Evolutionary conservation across 306 rosid genomes (phyloP).

Genomic region (Ceratonia siliqua): DNA sequence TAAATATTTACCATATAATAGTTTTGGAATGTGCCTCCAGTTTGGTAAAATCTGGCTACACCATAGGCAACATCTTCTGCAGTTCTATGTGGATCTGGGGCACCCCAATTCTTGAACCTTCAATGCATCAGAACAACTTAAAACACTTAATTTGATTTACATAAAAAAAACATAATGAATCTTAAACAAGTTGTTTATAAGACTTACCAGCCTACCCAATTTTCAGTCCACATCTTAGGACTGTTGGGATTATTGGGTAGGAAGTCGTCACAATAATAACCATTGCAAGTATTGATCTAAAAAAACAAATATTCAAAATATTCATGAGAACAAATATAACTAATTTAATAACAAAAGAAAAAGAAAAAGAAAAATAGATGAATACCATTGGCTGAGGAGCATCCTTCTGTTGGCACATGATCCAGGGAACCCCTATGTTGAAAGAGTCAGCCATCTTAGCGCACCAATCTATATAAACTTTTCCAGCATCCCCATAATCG

Average conservation of each 20-base stretch:
- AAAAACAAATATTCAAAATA: background rate
- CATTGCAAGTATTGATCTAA: slow-evolving; percentile 64
- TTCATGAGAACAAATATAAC: background rate
- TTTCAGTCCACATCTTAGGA: slow-evolving; percentile 72
- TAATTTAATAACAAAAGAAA: background rate
- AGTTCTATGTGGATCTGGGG: slow-evolving; percentile 55
- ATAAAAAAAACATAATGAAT: background rate
- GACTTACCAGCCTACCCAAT: slow-evolving; percentile 64
- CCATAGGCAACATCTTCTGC: slow-evolving; percentile 61
- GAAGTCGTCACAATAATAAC: slow-evolving; percentile 58
- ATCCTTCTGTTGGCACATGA: slow-evolving; percentile 56
- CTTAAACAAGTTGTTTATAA: background rate
- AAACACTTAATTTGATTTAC: background rate
- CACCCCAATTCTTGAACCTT: slow-evolving; percentile 70
- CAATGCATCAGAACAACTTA: background rate
- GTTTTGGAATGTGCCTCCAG: slow-evolving; percentile 64
- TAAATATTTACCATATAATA: slow-evolving; percentile 53
- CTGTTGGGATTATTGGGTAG: slow-evolving; percentile 49
- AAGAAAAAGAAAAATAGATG: background rate
- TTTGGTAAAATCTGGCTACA: slow-evolving; percentile 60
- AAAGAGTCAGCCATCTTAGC: slow-evolving; percentile 53
- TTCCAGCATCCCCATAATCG: slow-evolving; percentile 56
- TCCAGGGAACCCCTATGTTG: slow-evolving; percentile 62
- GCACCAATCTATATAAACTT: slow-evolving; percentile 56
- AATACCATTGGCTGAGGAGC: slow-evolving; percentile 66